Evolutionary conservation across 495 filamentous ascomycete genomes (phyloP).

Genomic region (Lineolata rhizophorae): DNA sequence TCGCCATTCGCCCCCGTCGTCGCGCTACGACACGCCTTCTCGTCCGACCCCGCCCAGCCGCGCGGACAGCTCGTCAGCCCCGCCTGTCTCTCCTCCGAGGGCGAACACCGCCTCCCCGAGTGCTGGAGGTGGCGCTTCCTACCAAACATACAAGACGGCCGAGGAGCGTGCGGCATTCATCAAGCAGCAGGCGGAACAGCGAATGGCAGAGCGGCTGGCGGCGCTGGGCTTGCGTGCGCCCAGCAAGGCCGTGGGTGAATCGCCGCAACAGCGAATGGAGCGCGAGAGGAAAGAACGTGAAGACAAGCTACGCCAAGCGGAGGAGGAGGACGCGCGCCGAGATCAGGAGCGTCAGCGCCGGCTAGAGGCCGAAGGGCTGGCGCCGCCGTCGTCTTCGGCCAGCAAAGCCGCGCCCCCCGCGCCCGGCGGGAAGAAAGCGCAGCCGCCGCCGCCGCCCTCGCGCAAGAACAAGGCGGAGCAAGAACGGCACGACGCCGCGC

Average conservation of each 20-base stretch:
- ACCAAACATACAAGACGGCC: constrained; percentile 66
- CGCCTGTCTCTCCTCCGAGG: no score
- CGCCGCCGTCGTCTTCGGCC: constrained; percentile 27
- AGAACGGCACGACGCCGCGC: constrained; percentile 20
- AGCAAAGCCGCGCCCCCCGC: constrained; percentile 29
- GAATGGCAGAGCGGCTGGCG: constrained; percentile 93
- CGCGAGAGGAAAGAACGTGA: constrained; percentile 74
- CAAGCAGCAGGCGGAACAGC: constrained; percentile 86
- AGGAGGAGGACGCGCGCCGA: constrained; percentile 84
- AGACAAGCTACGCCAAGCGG: constrained; percentile 65
- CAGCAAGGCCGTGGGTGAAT: constrained; percentile 34
- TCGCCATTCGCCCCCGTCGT: no score
- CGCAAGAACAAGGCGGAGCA: constrained; percentile 48
- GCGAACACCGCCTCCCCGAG: no score
- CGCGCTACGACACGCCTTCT: no score
- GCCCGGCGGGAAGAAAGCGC: constrained; percentile 27
- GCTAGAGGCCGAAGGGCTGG: constrained; percentile 60
- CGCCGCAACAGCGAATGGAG: constrained; percentile 61
- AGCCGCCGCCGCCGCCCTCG: constrained; percentile 64
- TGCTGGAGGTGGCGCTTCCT: constrained; percentile 34
- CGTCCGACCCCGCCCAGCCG: no score
- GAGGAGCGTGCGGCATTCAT: constrained; percentile 91
- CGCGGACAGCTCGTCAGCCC: no score
- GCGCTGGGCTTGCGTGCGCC: constrained; percentile 77
- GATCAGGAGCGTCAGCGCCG: constrained; percentile 73